Evolutionary conservation across 2,329 filamentous ascomycete species (phyloP), one percentile per base, ranked within the genome.

Genomic region (Samsoniella hepiali): DNA sequence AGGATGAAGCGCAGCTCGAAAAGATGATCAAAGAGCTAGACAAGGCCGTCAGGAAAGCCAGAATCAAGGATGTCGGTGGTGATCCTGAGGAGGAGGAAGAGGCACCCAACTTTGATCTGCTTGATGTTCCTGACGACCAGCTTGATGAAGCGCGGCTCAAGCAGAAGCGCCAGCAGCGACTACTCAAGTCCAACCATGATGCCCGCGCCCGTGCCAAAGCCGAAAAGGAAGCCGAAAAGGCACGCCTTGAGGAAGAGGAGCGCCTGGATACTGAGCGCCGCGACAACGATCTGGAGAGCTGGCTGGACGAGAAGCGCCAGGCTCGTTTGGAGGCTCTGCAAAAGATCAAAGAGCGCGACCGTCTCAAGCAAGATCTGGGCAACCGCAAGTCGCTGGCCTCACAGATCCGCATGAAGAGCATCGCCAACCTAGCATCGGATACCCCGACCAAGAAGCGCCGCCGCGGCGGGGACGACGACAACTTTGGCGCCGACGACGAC

Each of bases 381-480:
- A 98, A 98, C 77, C 91, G 95, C 72, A 99, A 99, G 76, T 97
- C 93, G 0, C 87, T 97, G 27, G 95, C 95, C 9, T 95, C 91
- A 63, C 94, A 98, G 76, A 96, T 96, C 78, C 91, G 95, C 67
- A 99, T 99, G 95, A 98, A 98, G 79, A 94, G 89, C 58, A 93
- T 99, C 64, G 95, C 95, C 65, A 97, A 97, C 72, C 88, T 99
- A 1, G 95, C 95, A 3, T 93, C 94, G 0, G 95, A 99, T 75
- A 88, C 86, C 6, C 93, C 94, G 1, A 81, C 83, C 67, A 93
- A 93, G 74, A 96, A 97, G 76, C 86, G 94, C 63, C 83, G 92
- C 15, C 88, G 93, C 22, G 93, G 92, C 8, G 91, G 89, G 4
- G 94, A 98, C 72, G 95, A 99, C 70, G 95, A 99, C 73, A 93